These are phyloP conservation scores for Suillus ampliporus DNA, from an alignment of 768 basidiomycete genomes.

Conservation along the genomic window DNA sequence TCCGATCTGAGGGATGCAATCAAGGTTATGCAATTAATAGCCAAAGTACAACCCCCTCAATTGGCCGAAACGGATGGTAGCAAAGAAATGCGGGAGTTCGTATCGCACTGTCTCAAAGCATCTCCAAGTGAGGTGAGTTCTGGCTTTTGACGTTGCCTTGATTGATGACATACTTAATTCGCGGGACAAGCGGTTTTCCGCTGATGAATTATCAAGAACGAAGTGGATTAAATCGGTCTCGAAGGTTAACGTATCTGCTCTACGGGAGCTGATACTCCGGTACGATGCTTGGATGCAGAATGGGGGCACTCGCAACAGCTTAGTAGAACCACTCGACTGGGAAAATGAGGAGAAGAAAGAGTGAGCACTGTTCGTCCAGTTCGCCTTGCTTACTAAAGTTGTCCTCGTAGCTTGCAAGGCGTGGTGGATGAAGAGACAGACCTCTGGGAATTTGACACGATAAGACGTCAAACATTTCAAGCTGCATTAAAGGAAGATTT, in stretches of 20 bases:
- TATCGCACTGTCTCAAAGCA: conserved; percentile 82
- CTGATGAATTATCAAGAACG: conserved; percentile 85
- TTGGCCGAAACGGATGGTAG: conserved; percentile 79
- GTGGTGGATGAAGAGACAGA: conserved; percentile 39
- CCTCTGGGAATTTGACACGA: conserved; percentile 80
- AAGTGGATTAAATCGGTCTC: conserved; percentile 88
- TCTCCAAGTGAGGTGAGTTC: conserved; percentile 73
- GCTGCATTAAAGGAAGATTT: conserved; percentile 32
- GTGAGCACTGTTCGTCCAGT: conserved; percentile 36
- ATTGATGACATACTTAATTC: conserved; percentile 11
- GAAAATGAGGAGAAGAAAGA: conserved; percentile 69
- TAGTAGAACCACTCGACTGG: conserved; percentile 75
- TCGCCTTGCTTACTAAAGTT: conserved; percentile 12
- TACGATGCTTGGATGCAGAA: conserved; percentile 73
- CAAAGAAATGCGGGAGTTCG: conserved; percentile 88
- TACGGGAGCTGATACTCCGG: conserved; percentile 83
- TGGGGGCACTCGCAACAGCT: conserved; percentile 77
- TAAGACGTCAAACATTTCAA: conserved; percentile 50
- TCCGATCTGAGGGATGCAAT: conserved; percentile 82
- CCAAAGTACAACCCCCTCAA: conserved; percentile 81
- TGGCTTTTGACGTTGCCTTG: conserved; percentile 9
- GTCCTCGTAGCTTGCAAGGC: conserved; percentile 23
- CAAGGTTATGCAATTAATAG: conserved; percentile 88
- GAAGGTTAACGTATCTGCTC: conserved; percentile 66
- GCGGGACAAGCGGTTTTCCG: conserved; percentile 70